Evolutionary conservation across 306 rosid genomes (phyloP), one percentile per base, ranked within the genome.

Genomic region (Inga laurina): DNA sequence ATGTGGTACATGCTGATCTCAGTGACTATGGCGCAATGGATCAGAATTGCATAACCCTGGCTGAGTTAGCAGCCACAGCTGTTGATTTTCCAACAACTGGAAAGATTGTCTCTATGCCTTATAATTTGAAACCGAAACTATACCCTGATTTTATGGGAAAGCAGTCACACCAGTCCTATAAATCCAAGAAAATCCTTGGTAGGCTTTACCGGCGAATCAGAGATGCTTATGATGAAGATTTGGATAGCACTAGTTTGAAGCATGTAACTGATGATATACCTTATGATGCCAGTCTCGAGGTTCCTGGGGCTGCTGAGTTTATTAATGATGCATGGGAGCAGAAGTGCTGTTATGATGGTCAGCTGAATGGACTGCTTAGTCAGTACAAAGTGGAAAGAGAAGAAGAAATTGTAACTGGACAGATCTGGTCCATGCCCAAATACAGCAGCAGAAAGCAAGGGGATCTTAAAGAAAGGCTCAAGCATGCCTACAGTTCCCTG

Each of bases 61-160:
- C 99, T 10, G 92, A 92, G 86, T 84, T 87, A 83, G 99, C 98
- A 39, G 97, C 99, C 39, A 85, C 82, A 27, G 99, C 99, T 2
- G 99, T 95, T 80, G 99, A 95, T 86, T 91, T 91, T 85, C 98
- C 97, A 0, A 95, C 92, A 87, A 95, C 99, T 0, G 98, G 99
- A 68, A 87, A 83, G 85, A 57, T 87, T 73, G 98, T 88, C 51
- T 3, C 79, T 22, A 91, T 95, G 98, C 98, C 97, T 21, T 0
- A 64, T 3, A 43, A 62, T 37, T 83, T 95, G 82, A 95, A 91
- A 78, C 99, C 98, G 3, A 95, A 84, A 81, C 49, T 89, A 32
- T 95, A 93, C 88, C 99, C 98, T 27, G 98, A 95, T 92, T 93
- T 93, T 75, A 90, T 95, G 98, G 98, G 96, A 65, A 95, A 95